A percentile compares a stretch with the other conserved stretches of the same genome.
Conservation (phyloP, 495 filamentous ascomycete species). For the Geoglossum glabrum region DNA sequence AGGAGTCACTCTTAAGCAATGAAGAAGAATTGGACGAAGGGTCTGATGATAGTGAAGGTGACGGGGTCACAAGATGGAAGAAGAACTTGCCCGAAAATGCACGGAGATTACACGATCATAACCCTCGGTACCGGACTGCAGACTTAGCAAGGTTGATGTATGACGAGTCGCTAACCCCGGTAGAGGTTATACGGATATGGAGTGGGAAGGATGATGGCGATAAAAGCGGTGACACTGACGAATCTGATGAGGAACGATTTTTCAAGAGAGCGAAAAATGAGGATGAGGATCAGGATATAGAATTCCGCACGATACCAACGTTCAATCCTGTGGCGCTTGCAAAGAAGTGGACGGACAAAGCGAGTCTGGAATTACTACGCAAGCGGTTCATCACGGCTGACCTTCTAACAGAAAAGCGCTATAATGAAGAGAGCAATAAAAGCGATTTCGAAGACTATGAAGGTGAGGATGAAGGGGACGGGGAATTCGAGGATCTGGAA, state of each 20-base stretch:
- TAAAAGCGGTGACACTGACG: slow-evolving; percentile 23
- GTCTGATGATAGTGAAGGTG: slow-evolving; percentile 40
- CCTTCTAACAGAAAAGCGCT: slow-evolving; percentile 9
- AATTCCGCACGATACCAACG: slow-evolving; percentile 58
- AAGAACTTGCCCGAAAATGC: slow-evolving; percentile 63
- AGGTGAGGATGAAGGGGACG: slow-evolving; percentile 56
- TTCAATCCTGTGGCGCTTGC: slow-evolving; percentile 69
- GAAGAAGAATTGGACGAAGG: slow-evolving; percentile 36
- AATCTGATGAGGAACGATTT: slow-evolving; percentile 54
- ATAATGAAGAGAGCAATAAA: background rate
- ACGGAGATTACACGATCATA: slow-evolving; percentile 43
- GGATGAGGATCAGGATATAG: slow-evolving; percentile 36
- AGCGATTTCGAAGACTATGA: slow-evolving; percentile 24
- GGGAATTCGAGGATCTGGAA: slow-evolving; percentile 78
- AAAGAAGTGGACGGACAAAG: slow-evolving; percentile 62
- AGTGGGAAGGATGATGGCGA: slow-evolving; percentile 36
- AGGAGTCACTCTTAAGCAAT: slow-evolving; percentile 43
- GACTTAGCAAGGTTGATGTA: slow-evolving; percentile 81
- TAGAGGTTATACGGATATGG: slow-evolving; percentile 61
- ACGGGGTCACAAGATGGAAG: slow-evolving; percentile 60
- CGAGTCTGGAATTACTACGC: slow-evolving; percentile 53
- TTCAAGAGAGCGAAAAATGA: slow-evolving; percentile 56
- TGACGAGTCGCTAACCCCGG: slow-evolving; percentile 54
- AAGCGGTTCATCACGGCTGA: slow-evolving; percentile 53
- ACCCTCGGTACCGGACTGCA: slow-evolving; percentile 45